Evolutionary conservation across 108 stramenopile genomes (phyloP), one percentile per base, ranked within the genome.

Genomic region (Epithemia pelagica): DNA sequence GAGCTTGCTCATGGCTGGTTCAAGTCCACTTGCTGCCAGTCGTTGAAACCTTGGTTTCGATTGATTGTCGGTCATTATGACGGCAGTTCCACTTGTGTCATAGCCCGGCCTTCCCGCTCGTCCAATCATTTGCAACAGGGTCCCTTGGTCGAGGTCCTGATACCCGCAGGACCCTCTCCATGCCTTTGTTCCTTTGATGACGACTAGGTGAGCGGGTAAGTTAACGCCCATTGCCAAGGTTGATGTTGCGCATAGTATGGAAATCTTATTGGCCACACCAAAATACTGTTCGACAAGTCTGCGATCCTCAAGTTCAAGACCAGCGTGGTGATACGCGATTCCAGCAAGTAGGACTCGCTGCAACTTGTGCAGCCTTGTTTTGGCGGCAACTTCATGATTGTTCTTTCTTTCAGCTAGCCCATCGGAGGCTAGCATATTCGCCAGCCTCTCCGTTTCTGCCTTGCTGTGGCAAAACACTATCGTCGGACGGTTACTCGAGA

Each of bases 221-320:
- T 99, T 99, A 7, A 99, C 92, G 18, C 98, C 98, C 72, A 96
- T 88, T 7, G 97, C 96, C 5, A 99, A 78, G 0, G 98, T 99
- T 0, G 95, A 93, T 2, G 98, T 99, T 18, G 97, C 90, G 53
- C 90, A 90, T 3, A 99, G 88, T 46, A 85, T 86, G 27, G 22
- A 53, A 21, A 98, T 83, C 31, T 68, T 64, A 22, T 37, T 33
- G 59, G 90, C 90, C 30, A 70, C 78, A 1, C 62, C 62, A 74
- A 96, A 98, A 7, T 86, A 82, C 24, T 78, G 61, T 72, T 98
- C 95, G 18, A 98, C 82, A 52, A 82, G 29, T 28, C 62, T 63
- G n/a, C 93, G 80, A 56, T 95, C 93, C 29, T 32, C 58, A 21
- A 73, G 65, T 24, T 79, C 79, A 24, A 98, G 59, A 23, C 93